These are phyloP conservation scores for Eragrostis nindensis DNA, from an alignment of 176 grass and related monocot species.

Conservation along the genomic window DNA sequence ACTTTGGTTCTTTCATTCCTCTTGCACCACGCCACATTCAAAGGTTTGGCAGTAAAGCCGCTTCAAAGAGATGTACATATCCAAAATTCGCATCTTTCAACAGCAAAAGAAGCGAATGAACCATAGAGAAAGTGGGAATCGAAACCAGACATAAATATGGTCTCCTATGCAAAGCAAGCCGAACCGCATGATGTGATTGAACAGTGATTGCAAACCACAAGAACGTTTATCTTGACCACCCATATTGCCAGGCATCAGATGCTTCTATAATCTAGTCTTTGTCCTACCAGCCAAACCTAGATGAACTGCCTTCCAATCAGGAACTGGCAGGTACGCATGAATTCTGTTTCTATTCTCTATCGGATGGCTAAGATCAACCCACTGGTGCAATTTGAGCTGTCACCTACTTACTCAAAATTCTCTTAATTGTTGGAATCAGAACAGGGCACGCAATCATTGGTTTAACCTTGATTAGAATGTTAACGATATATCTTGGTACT, in stretches of 20 bases:
- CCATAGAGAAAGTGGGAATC: not conserved
- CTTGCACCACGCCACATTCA: constrained; percentile 41
- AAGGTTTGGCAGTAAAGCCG: constrained; percentile 22
- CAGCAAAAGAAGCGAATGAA: constrained; percentile 32
- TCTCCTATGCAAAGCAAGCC: constrained; percentile 12
- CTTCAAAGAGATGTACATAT: constrained; percentile 15
- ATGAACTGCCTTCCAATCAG: constrained; percentile 19
- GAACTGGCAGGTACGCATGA: not conserved
- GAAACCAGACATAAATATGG: constrained; percentile 31
- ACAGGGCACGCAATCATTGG: not conserved
- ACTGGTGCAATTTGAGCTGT: not conserved
- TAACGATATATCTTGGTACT: not conserved
- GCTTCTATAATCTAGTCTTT: constrained; percentile 7
- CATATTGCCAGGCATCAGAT: no score
- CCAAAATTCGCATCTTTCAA: constrained; percentile 25
- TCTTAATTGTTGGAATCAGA: not conserved
- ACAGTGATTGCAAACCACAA: no score
- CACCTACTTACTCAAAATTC: not conserved
- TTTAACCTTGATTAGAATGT: not conserved
- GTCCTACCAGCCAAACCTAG: constrained; percentile 1
- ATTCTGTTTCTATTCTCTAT: no score
- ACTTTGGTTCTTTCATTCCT: not conserved
- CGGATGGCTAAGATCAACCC: not conserved
- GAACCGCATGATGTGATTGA: not conserved
- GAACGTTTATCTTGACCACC: no score